Conservation (phyloP, 768 basidiomycete genomes). For the Exidia glandulosa region DNA sequence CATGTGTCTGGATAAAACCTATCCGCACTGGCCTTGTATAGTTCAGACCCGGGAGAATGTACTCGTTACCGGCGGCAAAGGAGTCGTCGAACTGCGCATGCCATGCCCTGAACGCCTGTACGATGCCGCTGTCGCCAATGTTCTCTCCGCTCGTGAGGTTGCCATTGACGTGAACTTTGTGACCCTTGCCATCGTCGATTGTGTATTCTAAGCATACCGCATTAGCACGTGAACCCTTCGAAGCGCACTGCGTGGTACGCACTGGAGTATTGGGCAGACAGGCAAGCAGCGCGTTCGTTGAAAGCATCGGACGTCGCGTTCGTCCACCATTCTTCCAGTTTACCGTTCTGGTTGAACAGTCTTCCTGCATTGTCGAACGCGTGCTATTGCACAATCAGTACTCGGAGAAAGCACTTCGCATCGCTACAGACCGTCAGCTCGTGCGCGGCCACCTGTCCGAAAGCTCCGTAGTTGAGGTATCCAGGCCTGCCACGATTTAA, state of each 20-base stretch:
- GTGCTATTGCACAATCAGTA: slow-evolving; percentile 37
- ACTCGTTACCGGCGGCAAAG: slow-evolving; percentile 47
- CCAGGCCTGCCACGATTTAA: slow-evolving; percentile 48
- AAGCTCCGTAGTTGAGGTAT: slow-evolving; percentile 84
- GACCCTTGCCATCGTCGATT: slow-evolving; percentile 77
- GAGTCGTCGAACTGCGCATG: slow-evolving; percentile 60
- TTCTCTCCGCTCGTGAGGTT: slow-evolving; percentile 75
- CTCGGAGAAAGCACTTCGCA: not conserved
- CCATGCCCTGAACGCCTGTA: slow-evolving; percentile 90
- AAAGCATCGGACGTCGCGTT: slow-evolving; percentile 78
- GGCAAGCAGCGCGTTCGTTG: slow-evolving; percentile 71
- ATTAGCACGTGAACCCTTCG: not conserved
- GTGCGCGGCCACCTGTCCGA: slow-evolving; percentile 86
- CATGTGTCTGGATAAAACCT: not conserved
- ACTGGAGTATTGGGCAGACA: slow-evolving; percentile 88
- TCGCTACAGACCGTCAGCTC: slow-evolving; percentile 65
- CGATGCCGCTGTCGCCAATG: slow-evolving; percentile 75
- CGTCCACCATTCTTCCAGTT: slow-evolving; percentile 88
- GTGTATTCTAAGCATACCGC: slow-evolving; percentile 54
- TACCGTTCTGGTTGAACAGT: slow-evolving; percentile 83
- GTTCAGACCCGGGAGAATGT: slow-evolving; percentile 69
- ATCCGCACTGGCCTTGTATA: slow-evolving; percentile 46
- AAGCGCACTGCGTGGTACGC: slow-evolving; percentile 8
- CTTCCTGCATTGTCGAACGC: slow-evolving; percentile 86
- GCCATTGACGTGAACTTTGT: slow-evolving; percentile 67